Evolutionary conservation across 305 asterid species (phyloP).

Genomic region (Vinca major): DNA sequence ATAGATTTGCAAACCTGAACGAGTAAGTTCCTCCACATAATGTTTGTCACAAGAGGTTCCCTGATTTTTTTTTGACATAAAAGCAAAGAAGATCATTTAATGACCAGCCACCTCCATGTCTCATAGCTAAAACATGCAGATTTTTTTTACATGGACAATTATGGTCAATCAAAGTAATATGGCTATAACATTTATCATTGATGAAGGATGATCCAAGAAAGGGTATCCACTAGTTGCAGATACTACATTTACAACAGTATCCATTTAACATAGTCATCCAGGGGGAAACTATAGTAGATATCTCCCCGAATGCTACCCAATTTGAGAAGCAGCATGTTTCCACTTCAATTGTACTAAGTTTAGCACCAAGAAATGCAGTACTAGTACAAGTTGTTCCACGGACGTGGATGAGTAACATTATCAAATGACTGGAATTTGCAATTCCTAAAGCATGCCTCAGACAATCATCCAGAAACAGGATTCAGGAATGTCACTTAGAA

Average conservation of each 20-base stretch:
- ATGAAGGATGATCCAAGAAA: no score
- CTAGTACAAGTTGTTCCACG: not conserved
- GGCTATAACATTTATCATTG: not conserved
- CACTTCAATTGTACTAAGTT: not conserved
- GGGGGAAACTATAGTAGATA: not conserved
- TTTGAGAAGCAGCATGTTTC: not conserved
- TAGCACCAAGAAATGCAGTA: not conserved
- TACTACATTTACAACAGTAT: not conserved
- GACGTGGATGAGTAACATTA: not conserved
- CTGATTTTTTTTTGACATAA: slow-evolving; percentile 28
- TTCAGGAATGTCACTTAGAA: not conserved
- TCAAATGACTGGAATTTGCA: not conserved
- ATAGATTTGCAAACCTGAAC: slow-evolving; percentile 47
- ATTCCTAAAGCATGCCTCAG: not conserved
- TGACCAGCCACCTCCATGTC: not conserved
- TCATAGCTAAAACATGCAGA: not conserved
- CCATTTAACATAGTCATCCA: not conserved
- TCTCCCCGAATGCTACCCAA: not conserved
- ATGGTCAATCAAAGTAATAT: not conserved
- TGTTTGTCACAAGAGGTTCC: slow-evolving; percentile 90
- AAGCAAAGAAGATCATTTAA: slow-evolving; percentile 6
- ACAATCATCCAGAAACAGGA: not conserved
- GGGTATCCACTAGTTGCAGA: no score
- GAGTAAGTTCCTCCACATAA: slow-evolving; percentile 94
- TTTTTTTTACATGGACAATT: not conserved